A percentile compares a stretch with the other conserved stretches of the same genome.
Conservation (phyloP, 768 basidiomycete species). For the Naganishia antarctica region DNA sequence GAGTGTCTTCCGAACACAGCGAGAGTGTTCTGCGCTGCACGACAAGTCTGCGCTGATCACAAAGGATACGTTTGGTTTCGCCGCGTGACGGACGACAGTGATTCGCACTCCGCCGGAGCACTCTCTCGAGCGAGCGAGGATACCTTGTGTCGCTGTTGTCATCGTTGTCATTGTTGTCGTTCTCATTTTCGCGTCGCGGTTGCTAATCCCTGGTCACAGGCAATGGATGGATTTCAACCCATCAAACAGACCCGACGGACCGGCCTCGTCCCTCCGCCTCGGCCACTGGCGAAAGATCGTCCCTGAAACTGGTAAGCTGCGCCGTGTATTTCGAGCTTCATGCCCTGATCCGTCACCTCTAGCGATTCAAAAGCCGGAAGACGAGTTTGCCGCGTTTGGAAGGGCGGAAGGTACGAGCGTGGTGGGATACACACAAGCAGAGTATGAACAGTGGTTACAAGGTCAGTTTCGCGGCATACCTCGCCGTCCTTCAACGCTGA, state of each 20-base stretch:
- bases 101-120: too few species aligned
- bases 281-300: constrained; percentile 74
- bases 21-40: too few species aligned
- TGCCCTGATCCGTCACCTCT: too few species aligned
- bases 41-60: too few species aligned
- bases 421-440: constrained; percentile 63
- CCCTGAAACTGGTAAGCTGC: not conserved
- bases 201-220: too few species aligned
- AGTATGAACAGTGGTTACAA: constrained; percentile 74
- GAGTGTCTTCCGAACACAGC: too few species aligned
- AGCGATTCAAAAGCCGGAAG: constrained; percentile 18
- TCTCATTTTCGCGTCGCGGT: not conserved
- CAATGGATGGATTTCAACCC: constrained; percentile 66
- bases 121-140: too few species aligned
- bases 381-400: constrained; percentile 22
- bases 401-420: constrained; percentile 49
- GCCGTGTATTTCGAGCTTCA: too few species aligned
- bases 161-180: too few species aligned
- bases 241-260: constrained; percentile 48
- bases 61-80: too few species aligned
- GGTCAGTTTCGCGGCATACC: constrained; percentile 53
- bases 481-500: not conserved
- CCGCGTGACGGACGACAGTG: too few species aligned
- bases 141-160: too few species aligned
- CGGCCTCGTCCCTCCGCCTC: constrained; percentile 54